Evolutionary conservation across 2,329 filamentous ascomycete genomes (phyloP).

Genomic region (Onygenales sp.): DNA sequence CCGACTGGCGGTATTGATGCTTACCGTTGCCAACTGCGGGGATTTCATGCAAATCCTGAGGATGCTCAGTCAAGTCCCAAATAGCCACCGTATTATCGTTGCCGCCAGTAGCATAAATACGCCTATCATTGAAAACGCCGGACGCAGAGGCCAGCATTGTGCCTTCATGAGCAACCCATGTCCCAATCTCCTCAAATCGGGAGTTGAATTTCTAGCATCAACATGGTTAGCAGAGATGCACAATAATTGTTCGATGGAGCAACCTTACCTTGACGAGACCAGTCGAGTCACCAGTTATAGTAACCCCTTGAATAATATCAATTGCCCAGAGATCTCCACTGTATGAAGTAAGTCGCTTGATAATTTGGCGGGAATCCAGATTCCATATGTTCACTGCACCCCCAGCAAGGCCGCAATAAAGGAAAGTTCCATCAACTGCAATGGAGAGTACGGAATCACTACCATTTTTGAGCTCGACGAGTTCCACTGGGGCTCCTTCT

Average conservation of each 20-base stretch:
- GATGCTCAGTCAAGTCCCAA: constrained; percentile 64
- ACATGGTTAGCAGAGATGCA: constrained; percentile 9
- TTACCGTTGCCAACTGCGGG: constrained; percentile 49
- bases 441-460: constrained; percentile 64
- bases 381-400: constrained; percentile 96
- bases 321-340: constrained; percentile 77
- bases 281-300: constrained; percentile 83
- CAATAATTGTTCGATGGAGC: neutral
- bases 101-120: constrained; percentile 88
- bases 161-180: constrained; percentile 76
- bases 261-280: constrained; percentile 68
- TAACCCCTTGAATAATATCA: constrained; percentile 71
- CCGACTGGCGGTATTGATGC: neutral
- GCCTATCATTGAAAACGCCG: constrained; percentile 57
- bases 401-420: constrained; percentile 81
- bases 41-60: constrained; percentile 33
- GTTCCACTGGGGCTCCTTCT: constrained; percentile 56
- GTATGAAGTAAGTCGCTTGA: constrained; percentile 76
- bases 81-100: constrained; percentile 85
- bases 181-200: constrained; percentile 68
- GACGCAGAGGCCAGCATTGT: constrained; percentile 79
- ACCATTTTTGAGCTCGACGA: constrained; percentile 57
- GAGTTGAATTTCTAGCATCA: constrained; percentile 57
- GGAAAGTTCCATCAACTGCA: constrained; percentile 77
- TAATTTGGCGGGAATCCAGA: constrained; percentile 80